Conservation (phyloP, 148 eudicot species). For the Heliosperma pusillum region DNA sequence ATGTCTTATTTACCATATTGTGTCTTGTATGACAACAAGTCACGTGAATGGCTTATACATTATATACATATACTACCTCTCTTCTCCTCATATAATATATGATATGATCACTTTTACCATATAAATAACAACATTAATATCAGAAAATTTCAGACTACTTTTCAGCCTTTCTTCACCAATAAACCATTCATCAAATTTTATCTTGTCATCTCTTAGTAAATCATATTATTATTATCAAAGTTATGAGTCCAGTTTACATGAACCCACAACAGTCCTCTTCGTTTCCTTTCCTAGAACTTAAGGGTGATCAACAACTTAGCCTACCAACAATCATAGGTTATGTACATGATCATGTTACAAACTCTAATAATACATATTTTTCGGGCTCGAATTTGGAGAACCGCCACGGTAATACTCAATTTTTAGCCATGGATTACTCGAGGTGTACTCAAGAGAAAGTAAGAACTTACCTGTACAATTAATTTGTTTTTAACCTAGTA, state of each 20-base stretch:
- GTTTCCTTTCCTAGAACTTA: constrained; percentile 25
- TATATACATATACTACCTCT: constrained; percentile 6
- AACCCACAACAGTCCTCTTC: constrained; percentile 28
- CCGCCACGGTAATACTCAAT: constrained; percentile 10
- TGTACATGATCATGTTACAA: constrained; percentile 21
- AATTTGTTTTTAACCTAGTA: background rate
- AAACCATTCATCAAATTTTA: background rate
- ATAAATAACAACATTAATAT: constrained; percentile 21
- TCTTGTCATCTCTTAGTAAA: background rate
- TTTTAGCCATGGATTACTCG: constrained; percentile 23
- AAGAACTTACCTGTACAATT: background rate
- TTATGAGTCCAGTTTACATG: constrained; percentile 30
- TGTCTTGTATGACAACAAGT: constrained; percentile 26
- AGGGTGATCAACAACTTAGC: constrained; percentile 28
- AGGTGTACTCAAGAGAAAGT: constrained; percentile 22
- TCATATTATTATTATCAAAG: no score
- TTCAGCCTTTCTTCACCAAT: background rate
- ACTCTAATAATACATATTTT: constrained; percentile 12
- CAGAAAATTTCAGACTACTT: constrained; percentile 7
- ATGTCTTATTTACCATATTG: constrained; percentile 26
- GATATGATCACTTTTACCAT: constrained; percentile 11
- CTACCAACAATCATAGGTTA: constrained; percentile 20
- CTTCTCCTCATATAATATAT: background rate
- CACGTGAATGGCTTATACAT: constrained; percentile 31
- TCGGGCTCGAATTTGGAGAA: constrained; percentile 5